Percentiles rank a stretch among this genome's conserved stretches.
phyloP scores from a whole-genome alignment of 1,284 basidiomycete species.

The Entoloma clypeatum region DNA sequence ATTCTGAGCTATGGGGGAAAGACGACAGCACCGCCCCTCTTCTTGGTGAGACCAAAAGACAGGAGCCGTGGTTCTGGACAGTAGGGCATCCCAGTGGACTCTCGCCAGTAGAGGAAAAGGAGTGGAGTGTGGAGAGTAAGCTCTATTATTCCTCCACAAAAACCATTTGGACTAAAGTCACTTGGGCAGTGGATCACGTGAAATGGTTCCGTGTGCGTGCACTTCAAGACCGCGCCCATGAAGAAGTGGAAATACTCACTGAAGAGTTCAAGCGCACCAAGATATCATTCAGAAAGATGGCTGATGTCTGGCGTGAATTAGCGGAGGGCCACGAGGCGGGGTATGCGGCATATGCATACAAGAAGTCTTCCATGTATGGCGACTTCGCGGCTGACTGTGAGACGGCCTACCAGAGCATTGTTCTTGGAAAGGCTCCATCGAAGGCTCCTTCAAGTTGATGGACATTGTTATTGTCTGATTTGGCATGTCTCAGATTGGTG shows the following conservation, averaged over 20 bases:
- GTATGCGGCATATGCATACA: slow-evolving; percentile 13
- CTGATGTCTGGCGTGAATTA: slow-evolving; percentile 10
- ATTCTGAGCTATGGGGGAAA: slow-evolving; percentile 14
- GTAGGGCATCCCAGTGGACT: slow-evolving; percentile 10
- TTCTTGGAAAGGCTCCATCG: too few species aligned
- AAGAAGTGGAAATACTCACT: slow-evolving; percentile 22
- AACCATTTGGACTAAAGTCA: background rate
- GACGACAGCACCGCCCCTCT: slow-evolving; percentile 4
- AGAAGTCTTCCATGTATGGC: slow-evolving; percentile 14
- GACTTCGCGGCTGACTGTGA: slow-evolving; percentile 5
- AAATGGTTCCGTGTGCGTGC: slow-evolving; percentile 20
- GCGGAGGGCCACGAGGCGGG: slow-evolving; percentile 1
- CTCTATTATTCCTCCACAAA: background rate
- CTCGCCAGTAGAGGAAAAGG: background rate
- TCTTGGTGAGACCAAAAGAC: slow-evolving; percentile 12
- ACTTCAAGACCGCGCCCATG: slow-evolving; percentile 15
- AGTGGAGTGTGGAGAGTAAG: slow-evolving; percentile 19
- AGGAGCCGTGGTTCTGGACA: slow-evolving; percentile 22
- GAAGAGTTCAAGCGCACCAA: slow-evolving; percentile 14
- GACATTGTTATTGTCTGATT: too few species aligned
- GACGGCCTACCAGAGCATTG: too few species aligned
- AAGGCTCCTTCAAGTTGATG: too few species aligned
- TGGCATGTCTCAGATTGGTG: too few species aligned
- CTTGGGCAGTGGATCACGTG: slow-evolving; percentile 18
- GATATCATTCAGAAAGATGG: slow-evolving; percentile 7